Base-by-base conservation (phyloP, 2,329 filamentous ascomycete species). In the Fusarium xylarioides region DNA sequence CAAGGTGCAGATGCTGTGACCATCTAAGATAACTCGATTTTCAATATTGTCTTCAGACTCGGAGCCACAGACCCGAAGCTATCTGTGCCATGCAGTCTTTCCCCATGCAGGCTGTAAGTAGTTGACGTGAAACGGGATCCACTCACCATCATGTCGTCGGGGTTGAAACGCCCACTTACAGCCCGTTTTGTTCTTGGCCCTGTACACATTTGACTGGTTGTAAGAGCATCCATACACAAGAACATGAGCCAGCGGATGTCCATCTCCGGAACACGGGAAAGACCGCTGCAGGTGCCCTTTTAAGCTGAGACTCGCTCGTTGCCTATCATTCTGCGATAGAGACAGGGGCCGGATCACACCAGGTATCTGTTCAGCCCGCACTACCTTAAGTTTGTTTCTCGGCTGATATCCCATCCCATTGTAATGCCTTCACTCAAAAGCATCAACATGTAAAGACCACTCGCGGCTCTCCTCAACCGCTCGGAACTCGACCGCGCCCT, bases 401-500 rank as follows among this genome's bases (percentile, higher is more conserved):
- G 43, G 63, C 32, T 76, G 71, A 67, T 52, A 49, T 74, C 63
- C 47, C 62, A 61, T 73, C 49, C 26, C 52, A 46, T 63, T 44
- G 50, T 23, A 52, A 60, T 55, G 38, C 65, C 54, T 47, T 86
- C 80, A 89, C 74, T 84, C 82, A 81, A 91, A 91, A 56, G 80
- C 80, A 43, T 83, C 85, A 21, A 84, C 80, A 57, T 82, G 82
- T 64, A 78, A 86, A 57, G 74, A 74, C 91, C 91, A 93, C 16
- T 81, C 81, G 28, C 82, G 85, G 30, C 87, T 86, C 50, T 87
- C 85, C 16, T 88, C 89, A 11, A 84, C 87, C 68, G 83, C 85
- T 72, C 91, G 88, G 77, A 95, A 95, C 80, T 95, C 95, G 30
- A 97, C 94, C 67, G 76, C 74, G 1, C 93, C 94, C 72, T 96